A percentile compares a stretch with the other conserved stretches of the same genome.
Conservation (phyloP, 2,329 filamentous ascomycete genomes). For the Penicillium sp. region DNA sequence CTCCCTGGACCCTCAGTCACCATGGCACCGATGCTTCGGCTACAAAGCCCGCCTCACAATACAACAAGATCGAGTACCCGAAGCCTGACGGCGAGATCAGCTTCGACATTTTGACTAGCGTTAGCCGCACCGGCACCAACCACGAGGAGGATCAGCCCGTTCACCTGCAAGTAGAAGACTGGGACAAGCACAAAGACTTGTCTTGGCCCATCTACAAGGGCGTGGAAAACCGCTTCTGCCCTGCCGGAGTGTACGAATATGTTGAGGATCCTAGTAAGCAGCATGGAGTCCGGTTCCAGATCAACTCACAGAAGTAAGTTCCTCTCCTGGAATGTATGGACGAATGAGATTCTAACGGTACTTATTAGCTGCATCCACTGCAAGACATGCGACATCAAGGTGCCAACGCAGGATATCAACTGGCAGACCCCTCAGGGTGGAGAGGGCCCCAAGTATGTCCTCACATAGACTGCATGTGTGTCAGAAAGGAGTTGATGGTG, state of each 20-base stretch:
- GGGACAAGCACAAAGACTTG: conserved; percentile 79
- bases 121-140: conserved; percentile 92
- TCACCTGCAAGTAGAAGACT: conserved; percentile 90
- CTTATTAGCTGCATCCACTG: conserved; percentile 99
- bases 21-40: conserved; percentile 68
- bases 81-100: conserved; percentile 93
- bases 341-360: conserved; percentile 14
- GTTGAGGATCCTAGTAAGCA: conserved; percentile 85
- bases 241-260: conserved; percentile 96
- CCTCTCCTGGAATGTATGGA: conserved; percentile 9
- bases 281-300: conserved; percentile 89
- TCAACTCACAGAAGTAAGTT: conserved; percentile 92
- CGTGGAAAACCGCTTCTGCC: conserved; percentile 92
- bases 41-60: conserved; percentile 73
- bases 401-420: conserved; percentile 92
- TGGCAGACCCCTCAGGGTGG: conserved; percentile 93
- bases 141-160: conserved; percentile 98
- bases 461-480: conserved; percentile 42
- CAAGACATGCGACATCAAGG: conserved; percentile 99
- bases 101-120: conserved; percentile 93
- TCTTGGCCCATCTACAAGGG: conserved; percentile 87
- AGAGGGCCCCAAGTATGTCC: conserved; percentile 62
- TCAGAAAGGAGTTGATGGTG: conserved; percentile 1
- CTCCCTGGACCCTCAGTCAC: conserved; percentile 90
- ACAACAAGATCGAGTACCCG: conserved; percentile 85